phyloP scores from a whole-genome alignment of 768 basidiomycete genomes.

The Hydnum rufescens region DNA sequence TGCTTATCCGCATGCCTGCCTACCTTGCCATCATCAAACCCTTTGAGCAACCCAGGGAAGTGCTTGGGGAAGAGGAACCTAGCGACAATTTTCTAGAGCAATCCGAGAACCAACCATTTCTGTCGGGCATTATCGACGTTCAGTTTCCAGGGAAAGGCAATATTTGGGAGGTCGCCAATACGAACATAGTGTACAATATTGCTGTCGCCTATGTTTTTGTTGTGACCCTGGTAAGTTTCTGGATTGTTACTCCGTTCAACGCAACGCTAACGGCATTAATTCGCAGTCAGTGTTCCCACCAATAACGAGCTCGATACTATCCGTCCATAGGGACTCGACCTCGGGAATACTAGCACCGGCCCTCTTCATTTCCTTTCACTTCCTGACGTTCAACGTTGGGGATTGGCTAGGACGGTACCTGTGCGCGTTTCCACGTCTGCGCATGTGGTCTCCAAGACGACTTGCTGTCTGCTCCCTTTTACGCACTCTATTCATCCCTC shows the following conservation, averaged over 20 bases:
- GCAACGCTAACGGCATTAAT: not conserved
- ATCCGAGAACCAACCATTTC: not conserved
- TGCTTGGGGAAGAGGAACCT: conserved; percentile 6
- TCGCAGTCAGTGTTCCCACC: conserved; percentile 68
- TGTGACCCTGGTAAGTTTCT: conserved; percentile 49
- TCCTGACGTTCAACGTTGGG: conserved; percentile 53
- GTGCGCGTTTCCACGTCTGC: conserved; percentile 42
- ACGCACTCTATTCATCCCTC: conserved; percentile 64
- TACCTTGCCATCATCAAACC: conserved; percentile 37
- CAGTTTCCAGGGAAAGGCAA: conserved; percentile 14
- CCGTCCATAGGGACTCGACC: conserved; percentile 32
- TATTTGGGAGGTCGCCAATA: conserved; percentile 15
- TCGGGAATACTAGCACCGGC: conserved; percentile 41
- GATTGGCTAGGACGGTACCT: conserved; percentile 51
- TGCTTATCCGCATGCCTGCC: conserved; percentile 36
- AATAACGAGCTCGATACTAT: conserved; percentile 55
- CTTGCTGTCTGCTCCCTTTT: conserved; percentile 43
- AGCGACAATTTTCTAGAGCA: not conserved
- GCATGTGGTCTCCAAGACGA: conserved; percentile 47
- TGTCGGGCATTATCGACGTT: not conserved
- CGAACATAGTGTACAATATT: conserved; percentile 49
- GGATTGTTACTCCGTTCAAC: not conserved
- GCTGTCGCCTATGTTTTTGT: conserved; percentile 58
- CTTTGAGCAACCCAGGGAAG: conserved; percentile 21
- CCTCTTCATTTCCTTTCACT: conserved; percentile 64